Evolutionary conservation across 441 rosid genomes (phyloP), one percentile per base, ranked within the genome.

Genomic region (Adansonia rubrostipa): DNA sequence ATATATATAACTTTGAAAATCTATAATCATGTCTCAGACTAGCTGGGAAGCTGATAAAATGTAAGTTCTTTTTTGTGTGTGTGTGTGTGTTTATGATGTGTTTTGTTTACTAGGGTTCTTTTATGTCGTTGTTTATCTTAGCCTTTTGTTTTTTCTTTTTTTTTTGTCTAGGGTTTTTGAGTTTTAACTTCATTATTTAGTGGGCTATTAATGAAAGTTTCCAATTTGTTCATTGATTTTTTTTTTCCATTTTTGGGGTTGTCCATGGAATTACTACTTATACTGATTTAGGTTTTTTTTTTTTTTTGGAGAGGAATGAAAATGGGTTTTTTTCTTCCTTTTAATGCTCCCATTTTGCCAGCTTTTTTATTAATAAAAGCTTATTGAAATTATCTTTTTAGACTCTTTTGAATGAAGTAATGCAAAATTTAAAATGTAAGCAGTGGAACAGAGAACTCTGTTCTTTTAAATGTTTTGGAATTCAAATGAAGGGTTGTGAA

Each of bases 41-140:
- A 94, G 86, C 91, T 94, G 98, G 98, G 98, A 94, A 80, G 98
- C 98, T 77, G 97, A 94, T 86, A 94, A 93, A 92, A 94, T 94
- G 98, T 72, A 54, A 36, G 75, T 72, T 72, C 1, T 33, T n/a
- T 42, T 64, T 2, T 17, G 0, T n/a, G 33, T 53, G 11, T 1
- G 36, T 36, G 42, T 36, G 42, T 36, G 4, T 33, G 40, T 28
- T 56, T 13, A 48, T 48, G 53, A 4, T 50, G 4, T 33, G 20
- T 64, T 28, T 71, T 71, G 28, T 56, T 51, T 53, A 9, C 20
- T 5, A 0, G 14, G 45, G 53, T 64, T 64, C 20, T 64, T 64
- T 64, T 14, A n/a, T 36, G 42, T 40, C 11, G 36, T 36, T 36
- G 42, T 64, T 40, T 36, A 1, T 10, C 69, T 36, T 33, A 13